Conservation (phyloP, 2,329 filamentous ascomycete genomes). For the Hawksworthiomyces lignivorus region DNA sequence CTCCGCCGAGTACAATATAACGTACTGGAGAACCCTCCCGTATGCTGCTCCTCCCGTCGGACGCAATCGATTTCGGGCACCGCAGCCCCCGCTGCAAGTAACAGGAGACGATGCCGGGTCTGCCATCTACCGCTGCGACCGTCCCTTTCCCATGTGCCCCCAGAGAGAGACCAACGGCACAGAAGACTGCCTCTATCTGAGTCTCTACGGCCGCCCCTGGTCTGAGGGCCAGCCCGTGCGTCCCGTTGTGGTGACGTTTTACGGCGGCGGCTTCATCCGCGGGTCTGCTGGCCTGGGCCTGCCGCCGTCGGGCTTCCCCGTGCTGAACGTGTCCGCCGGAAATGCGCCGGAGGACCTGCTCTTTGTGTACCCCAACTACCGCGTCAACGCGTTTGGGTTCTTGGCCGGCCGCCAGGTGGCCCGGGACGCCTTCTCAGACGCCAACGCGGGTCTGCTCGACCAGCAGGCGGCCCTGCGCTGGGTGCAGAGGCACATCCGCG, state of each 20-base stretch:
- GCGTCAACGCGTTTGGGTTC: conserved; percentile 50
- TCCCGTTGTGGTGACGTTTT: conserved; percentile 53
- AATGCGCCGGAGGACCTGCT: conserved; percentile 46
- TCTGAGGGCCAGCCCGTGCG: conserved; percentile 31
- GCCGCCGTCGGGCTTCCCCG: conserved; percentile 49
- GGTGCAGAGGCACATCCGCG: conserved; percentile 37
- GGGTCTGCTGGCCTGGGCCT: conserved; percentile 47
- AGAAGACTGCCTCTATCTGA: conserved; percentile 56
- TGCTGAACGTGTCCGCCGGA: conserved; percentile 43
- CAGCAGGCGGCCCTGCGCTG: conserved; percentile 41
- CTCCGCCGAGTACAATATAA: conserved; percentile 44
- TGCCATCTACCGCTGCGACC: conserved; percentile 47
- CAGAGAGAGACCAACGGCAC: conserved; percentile 45
- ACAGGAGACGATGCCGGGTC: conserved; percentile 32
- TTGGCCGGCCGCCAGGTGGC: conserved; percentile 41
- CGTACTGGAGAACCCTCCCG: conserved; percentile 53
- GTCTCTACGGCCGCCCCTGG: conserved; percentile 53
- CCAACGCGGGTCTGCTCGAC: conserved; percentile 44
- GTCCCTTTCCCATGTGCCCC: conserved; percentile 49
- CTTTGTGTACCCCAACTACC: conserved; percentile 42
- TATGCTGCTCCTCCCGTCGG: conserved; percentile 52
- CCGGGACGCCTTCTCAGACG: conserved; percentile 33
- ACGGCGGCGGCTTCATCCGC: conserved; percentile 54
- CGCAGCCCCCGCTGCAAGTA: conserved; percentile 45
- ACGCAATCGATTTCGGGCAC: conserved; percentile 51